Conservation (phyloP, 306 rosid genomes). For the Quercus berberidifolia region DNA sequence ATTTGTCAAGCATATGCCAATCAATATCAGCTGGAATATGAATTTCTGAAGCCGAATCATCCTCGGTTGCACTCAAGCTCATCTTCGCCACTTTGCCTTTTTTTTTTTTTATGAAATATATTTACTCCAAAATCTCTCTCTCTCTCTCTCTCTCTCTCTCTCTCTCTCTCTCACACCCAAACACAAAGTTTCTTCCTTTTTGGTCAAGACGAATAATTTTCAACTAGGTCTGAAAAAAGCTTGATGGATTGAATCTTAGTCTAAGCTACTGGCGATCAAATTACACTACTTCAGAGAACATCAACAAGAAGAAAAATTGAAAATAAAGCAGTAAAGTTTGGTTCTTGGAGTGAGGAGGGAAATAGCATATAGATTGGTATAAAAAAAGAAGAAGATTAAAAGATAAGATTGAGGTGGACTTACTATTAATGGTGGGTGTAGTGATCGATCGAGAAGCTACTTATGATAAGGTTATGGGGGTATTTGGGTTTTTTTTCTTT, state of each 20-base stretch:
- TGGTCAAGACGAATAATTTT: neutral
- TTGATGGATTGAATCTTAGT: no score
- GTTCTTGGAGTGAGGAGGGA: neutral
- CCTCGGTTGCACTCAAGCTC: slow-evolving; percentile 69
- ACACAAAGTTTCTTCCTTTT: neutral
- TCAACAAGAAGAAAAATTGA: no score
- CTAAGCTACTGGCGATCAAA: no score
- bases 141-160: neutral
- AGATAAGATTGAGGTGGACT: no score
- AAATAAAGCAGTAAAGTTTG: neutral
- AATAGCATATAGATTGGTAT: no score
- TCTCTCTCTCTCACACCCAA: neutral
- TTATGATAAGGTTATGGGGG: neutral
- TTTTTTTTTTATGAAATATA: no score
- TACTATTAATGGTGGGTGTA: neutral
- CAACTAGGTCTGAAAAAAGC: no score
- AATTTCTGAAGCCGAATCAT: slow-evolving; percentile 71
- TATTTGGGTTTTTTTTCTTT: slow-evolving; percentile 3
- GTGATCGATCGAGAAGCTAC: neutral
- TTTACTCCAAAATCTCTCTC: slow-evolving; percentile 5
- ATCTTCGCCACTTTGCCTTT: slow-evolving; percentile 61
- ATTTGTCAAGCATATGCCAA: slow-evolving; percentile 97
- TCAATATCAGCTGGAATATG: slow-evolving; percentile 85
- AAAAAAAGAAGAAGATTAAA: no score
- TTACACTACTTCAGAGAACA: no score